These are phyloP conservation scores for Paramecium pentaurelia DNA, from an alignment of 73 alveolate species.

Conservation along the genomic window DNA sequence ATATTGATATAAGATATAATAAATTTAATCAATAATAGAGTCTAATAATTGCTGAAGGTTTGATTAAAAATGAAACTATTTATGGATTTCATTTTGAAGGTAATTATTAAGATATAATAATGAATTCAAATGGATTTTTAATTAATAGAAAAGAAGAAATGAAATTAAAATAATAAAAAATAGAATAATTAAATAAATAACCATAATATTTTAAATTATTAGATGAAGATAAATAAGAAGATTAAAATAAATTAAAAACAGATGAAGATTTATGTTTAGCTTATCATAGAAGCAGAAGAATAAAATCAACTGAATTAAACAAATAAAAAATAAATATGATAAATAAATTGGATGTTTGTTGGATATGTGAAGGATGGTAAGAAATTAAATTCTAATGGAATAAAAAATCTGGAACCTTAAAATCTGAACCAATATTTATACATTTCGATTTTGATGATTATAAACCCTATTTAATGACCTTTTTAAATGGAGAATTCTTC, in stretches of 20 bases:
- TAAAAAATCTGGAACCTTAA: background rate
- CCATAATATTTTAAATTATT: background rate
- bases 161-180: background rate
- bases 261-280: background rate
- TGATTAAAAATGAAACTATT: background rate
- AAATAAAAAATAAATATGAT: background rate
- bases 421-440: background rate
- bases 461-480: background rate
- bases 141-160: background rate
- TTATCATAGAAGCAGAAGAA: background rate
- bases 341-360: constrained; percentile 21
- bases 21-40: background rate
- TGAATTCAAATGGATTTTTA: background rate
- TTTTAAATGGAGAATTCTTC: background rate
- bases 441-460: constrained; percentile 36
- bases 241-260: background rate
- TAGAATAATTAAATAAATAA: background rate
- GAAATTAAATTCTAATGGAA: constrained; percentile 26
- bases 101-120: background rate
- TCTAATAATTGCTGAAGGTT: background rate
- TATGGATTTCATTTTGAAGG: constrained; percentile 40
- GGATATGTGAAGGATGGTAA: constrained; percentile 40
- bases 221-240: background rate
- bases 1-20: background rate
- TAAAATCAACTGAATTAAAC: background rate